Evolutionary conservation across 2,329 filamentous ascomycete species (phyloP), one percentile per base, ranked within the genome.

Genomic region (Verticillium alfalfae): DNA sequence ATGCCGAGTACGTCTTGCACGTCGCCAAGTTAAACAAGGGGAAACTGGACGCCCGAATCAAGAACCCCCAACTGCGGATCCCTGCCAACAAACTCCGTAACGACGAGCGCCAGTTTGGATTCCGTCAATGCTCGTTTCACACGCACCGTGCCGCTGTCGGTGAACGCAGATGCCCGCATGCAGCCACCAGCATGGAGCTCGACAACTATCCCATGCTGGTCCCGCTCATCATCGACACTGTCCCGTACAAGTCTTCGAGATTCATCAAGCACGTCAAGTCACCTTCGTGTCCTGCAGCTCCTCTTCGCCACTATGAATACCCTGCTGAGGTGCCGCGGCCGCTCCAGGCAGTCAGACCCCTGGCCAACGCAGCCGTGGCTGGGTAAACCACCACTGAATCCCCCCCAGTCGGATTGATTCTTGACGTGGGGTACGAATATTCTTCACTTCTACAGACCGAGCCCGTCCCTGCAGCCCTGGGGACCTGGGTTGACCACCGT

Each of bases 51-150:
- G 72, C 82, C 41, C 76, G 80, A 66, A 77, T 84, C 73, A 87
- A 87, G 77, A 86, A 86, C 73, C 84, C 84, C 15, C 84, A 86
- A 72, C 79, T 86, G 26, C 78, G 84, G 64, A 79, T 87, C 59
- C 81, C 82, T 15, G 81, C 79, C 65, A 86, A 86, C 74, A 75
- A 76, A 61, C 75, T 86, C 26, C 76, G 79, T 64, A 84, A 80
- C 71, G 83, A 84, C 56, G 81, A 85, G 73, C 81, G 84, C 39
- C 76, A 81, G 59, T 86, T 85, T 67, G 84, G 84, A n/a, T 87
- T 86, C 70, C 77, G 84, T 31, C 81, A 84, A 70, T 87, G 84
- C 70, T 84, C 83, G 13, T 87, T 87, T 67, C 84, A 87, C 70
- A 84, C 81, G 41, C 84, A 87, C 67, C 77, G 84, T 22, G 78